Conservation (phyloP, 305 asterid species). For the Lippia alba region DNA sequence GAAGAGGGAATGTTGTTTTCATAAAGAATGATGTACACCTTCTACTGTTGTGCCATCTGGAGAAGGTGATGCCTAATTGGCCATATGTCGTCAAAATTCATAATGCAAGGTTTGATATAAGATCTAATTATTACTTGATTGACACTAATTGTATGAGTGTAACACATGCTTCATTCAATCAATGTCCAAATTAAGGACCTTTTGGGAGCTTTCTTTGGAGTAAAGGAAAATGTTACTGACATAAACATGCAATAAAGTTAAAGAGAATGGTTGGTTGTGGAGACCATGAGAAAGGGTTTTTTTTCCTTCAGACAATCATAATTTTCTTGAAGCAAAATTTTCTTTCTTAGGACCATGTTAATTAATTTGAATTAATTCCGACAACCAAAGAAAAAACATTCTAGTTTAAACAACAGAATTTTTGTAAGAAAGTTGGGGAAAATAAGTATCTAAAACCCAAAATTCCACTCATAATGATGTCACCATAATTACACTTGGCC, state of each 20-base stretch:
- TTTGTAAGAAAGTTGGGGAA: too few relatives aligned
- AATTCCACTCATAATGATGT: not conserved
- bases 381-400: too few relatives aligned
- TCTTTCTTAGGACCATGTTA: not conserved
- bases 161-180: conserved; percentile 30
- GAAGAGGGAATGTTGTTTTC: conserved; percentile 46
- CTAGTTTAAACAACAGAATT: not conserved
- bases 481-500: not conserved
- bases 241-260: conserved; percentile 20
- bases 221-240: conserved; percentile 39
- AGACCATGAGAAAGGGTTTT: conserved; percentile 1
- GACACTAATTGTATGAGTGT: conserved; percentile 14
- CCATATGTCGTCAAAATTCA: conserved; percentile 33
- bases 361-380: too few relatives aligned
- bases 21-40: conserved; percentile 42
- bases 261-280: conserved; percentile 24
- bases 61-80: conserved; percentile 34
- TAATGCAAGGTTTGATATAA: conserved; percentile 22
- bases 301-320: conserved; percentile 19
- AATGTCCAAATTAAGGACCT: conserved; percentile 1
- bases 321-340: conserved; percentile 27
- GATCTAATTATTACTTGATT: conserved; percentile 21
- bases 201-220: conserved; percentile 43
- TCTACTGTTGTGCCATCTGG: conserved; percentile 40
- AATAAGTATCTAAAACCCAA: too few relatives aligned